These are phyloP conservation scores for Athelia sp. DNA, from an alignment of 1,284 basidiomycete genomes.

Conservation along the genomic window DNA sequence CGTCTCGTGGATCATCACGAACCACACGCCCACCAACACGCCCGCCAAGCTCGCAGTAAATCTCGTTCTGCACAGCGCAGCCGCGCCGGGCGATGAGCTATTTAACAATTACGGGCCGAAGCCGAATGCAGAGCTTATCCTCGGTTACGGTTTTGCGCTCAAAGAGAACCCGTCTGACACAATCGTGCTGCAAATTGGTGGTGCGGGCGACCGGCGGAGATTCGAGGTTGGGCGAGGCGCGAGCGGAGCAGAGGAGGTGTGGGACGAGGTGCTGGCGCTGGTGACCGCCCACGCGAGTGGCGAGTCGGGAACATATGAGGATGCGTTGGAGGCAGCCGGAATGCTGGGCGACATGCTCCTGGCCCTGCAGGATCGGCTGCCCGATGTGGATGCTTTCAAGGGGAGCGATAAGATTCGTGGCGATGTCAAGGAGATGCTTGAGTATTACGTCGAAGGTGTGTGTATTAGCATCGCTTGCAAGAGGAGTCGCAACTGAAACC, in stretches of 20 bases:
- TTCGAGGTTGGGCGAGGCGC: slow-evolving; percentile 64
- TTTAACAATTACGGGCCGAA: slow-evolving; percentile 88
- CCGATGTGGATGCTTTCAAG: slow-evolving; percentile 14
- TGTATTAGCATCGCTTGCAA: slow-evolving; percentile 1
- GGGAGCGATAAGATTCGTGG: slow-evolving; percentile 8
- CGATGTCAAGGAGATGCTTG: slow-evolving; percentile 46
- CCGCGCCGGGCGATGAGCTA: slow-evolving; percentile 51
- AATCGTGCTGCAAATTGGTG: slow-evolving; percentile 70
- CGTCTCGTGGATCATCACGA: slow-evolving; percentile 75
- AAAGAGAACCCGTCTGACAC: slow-evolving; percentile 78
- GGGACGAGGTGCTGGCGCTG: slow-evolving; percentile 49
- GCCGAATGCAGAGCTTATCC: slow-evolving; percentile 81
- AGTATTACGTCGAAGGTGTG: slow-evolving; percentile 54
- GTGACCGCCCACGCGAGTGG: slow-evolving; percentile 30
- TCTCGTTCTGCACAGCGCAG: slow-evolving; percentile 43
- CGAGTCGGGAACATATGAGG: no score
- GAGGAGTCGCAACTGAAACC: no score
- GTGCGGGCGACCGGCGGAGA: slow-evolving; percentile 24
- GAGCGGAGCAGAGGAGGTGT: slow-evolving; percentile 50
- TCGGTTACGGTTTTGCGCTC: slow-evolving; percentile 85
- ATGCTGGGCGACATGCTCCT: slow-evolving; percentile 62
- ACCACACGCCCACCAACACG: slow-evolving; percentile 24
- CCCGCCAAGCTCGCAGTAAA: slow-evolving; percentile 5
- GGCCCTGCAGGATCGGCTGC: slow-evolving; percentile 48
- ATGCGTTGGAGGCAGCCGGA: slow-evolving; percentile 60